These are phyloP conservation scores for Trichophyton rubrum DNA, from an alignment of 2,329 filamentous ascomycete genomes.

Conservation along the genomic window DNA sequence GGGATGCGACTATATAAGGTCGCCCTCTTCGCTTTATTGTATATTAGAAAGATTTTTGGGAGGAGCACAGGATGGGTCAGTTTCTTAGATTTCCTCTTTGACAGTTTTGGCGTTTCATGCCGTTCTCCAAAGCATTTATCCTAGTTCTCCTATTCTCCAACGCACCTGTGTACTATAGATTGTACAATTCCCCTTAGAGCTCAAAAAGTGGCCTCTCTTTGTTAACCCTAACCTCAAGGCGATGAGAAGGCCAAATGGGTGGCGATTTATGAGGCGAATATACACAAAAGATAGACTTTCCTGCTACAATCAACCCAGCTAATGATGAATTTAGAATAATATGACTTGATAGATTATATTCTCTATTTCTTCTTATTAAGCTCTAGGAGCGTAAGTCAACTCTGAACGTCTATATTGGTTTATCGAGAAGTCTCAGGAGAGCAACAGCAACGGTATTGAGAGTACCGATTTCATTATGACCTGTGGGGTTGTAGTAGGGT, in stretches of 20 bases:
- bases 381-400: no score
- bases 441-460: constrained; percentile 28
- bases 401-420: constrained; percentile 7
- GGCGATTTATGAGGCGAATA: no score
- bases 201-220: not conserved
- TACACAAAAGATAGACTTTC: no score
- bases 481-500: constrained; percentile 14
- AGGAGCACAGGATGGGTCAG: not conserved
- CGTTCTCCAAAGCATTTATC: not conserved
- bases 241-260: not conserved
- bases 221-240: not conserved
- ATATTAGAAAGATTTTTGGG: constrained; percentile 15
- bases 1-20: constrained; percentile 6
- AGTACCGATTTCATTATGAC: constrained; percentile 32
- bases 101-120: not conserved
- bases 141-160: not conserved
- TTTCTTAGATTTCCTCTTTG: not conserved
- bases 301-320: no score
- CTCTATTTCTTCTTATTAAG: no score
- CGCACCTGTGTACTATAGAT: not conserved
- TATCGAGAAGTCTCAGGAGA: constrained; percentile 28
- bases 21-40: constrained; percentile 15
- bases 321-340: no score
- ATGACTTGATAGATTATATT: no score
- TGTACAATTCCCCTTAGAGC: not conserved